Evolutionary conservation across 371 early-diverging fungal genomes (phyloP).

Genomic region (Thermomucor indicae-seudaticae): DNA sequence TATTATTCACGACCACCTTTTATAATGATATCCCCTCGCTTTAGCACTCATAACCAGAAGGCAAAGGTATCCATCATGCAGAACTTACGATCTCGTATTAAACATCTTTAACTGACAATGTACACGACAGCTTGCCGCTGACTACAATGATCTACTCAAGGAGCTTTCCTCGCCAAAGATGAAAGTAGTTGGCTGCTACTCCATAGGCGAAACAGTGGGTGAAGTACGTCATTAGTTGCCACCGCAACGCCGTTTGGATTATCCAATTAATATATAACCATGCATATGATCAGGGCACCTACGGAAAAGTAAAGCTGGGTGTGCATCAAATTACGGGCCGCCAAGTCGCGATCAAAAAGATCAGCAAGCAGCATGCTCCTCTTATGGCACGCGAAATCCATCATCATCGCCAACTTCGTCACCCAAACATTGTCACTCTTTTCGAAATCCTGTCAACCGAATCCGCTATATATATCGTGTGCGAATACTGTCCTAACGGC

Average conservation of each 20-base stretch:
- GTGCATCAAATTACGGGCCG: slow-evolving; percentile 76
- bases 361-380: slow-evolving; percentile 78
- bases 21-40: slow-evolving; percentile 16
- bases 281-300: slow-evolving; percentile 61
- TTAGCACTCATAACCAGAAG: slow-evolving; percentile 20
- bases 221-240: slow-evolving; percentile 9
- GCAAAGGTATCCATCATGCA: slow-evolving; percentile 15
- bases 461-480: slow-evolving; percentile 75
- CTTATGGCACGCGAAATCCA: slow-evolving; percentile 82
- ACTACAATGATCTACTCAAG: slow-evolving; percentile 24
- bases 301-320: slow-evolving; percentile 85
- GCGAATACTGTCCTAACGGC: slow-evolving; percentile 77
- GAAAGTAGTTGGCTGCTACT: slow-evolving; percentile 19
- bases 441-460: slow-evolving; percentile 86
- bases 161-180: slow-evolving; percentile 21
- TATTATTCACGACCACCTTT: neutral
- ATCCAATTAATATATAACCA: neutral
- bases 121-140: slow-evolving; percentile 17
- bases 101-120: neutral
- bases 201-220: slow-evolving; percentile 21
- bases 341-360: slow-evolving; percentile 83
- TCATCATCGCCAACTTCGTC: slow-evolving; percentile 79
- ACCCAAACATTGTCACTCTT: slow-evolving; percentile 82
- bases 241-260: neutral
- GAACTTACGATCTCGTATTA: neutral